These are phyloP conservation scores for Penicillium sp. DNA, from an alignment of 2,329 filamentous ascomycete species.

Conservation along the genomic window DNA sequence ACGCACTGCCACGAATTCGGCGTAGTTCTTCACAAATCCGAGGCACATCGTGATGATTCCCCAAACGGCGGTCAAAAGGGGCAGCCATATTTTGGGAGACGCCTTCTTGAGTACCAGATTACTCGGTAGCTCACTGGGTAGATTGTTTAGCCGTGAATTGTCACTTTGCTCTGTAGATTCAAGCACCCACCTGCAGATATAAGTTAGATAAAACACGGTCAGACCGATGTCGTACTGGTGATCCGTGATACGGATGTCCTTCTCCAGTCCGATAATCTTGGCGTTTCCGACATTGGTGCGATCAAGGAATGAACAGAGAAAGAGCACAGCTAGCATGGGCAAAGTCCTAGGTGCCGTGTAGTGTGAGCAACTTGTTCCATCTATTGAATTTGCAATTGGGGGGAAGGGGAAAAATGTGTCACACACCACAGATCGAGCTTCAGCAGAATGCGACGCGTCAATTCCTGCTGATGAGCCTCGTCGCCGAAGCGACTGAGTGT, in stretches of 20 bases:
- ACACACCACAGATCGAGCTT: slow-evolving; percentile 38
- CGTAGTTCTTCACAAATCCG: slow-evolving; percentile 40
- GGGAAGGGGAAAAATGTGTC: not conserved
- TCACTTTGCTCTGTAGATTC: not conserved
- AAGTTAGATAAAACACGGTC: slow-evolving; percentile 60
- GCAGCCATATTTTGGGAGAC: slow-evolving; percentile 60
- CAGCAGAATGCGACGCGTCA: slow-evolving; percentile 49
- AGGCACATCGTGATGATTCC: slow-evolving; percentile 53
- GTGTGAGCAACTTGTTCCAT: no score
- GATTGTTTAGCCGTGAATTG: slow-evolving; percentile 1
- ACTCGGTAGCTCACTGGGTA: slow-evolving; percentile 58
- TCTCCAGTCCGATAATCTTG: slow-evolving; percentile 61
- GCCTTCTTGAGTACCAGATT: slow-evolving; percentile 63
- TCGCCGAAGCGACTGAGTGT: slow-evolving; percentile 16
- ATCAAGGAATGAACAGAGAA: slow-evolving; percentile 64
- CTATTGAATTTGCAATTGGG: no score
- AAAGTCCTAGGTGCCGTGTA: slow-evolving; percentile 59
- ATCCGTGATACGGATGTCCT: slow-evolving; percentile 57
- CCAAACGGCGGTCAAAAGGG: slow-evolving; percentile 57
- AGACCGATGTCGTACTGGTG: slow-evolving; percentile 64
- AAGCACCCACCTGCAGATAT: slow-evolving; percentile 53
- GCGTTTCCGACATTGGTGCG: slow-evolving; percentile 73
- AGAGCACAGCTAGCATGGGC: slow-evolving; percentile 61
- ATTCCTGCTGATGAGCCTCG: slow-evolving; percentile 19
- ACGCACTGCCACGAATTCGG: slow-evolving; percentile 60